A percentile compares a stretch with the other conserved stretches of the same genome.
Evolutionary conservation across 164 flowering plant species (phyloP).

Genomic region (Piper longum): DNA sequence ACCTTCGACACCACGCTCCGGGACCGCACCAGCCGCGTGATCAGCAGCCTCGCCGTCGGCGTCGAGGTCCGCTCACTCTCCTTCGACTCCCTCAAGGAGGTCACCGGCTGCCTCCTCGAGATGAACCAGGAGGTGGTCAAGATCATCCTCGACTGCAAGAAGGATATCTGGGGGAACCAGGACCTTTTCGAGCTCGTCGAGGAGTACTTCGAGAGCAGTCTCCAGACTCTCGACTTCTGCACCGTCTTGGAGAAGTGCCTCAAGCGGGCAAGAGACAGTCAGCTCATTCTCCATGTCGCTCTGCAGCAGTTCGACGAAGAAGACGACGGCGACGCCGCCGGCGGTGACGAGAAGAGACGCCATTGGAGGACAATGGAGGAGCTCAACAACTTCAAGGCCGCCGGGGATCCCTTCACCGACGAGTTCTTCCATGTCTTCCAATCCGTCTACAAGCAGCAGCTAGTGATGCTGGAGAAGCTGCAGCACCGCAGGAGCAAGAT

Average conservation of each 20-base stretch:
- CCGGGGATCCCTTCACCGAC: constrained; percentile 56
- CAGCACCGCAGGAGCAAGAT: constrained; percentile 41
- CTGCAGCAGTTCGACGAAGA: constrained; percentile 46
- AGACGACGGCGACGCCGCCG: constrained; percentile 9
- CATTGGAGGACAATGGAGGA: constrained; percentile 37
- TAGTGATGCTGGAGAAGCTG: constrained; percentile 44
- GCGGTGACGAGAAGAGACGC: constrained; percentile 3
- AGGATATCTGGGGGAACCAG: constrained; percentile 56
- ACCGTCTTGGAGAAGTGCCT: constrained; percentile 52
- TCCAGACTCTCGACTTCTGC: constrained; percentile 62
- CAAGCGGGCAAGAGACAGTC: constrained; percentile 51
- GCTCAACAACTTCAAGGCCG: constrained; percentile 41
- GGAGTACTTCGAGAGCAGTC: constrained; percentile 66
- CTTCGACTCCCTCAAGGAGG: constrained; percentile 48
- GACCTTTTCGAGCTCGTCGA: constrained; percentile 53
- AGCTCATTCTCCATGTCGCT: constrained; percentile 45
- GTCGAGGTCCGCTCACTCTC: constrained; percentile 46
- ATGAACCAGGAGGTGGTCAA: constrained; percentile 69
- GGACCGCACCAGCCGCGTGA: constrained; percentile 37
- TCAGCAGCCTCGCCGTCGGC: constrained; percentile 39
- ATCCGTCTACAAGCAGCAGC: constrained; percentile 43
- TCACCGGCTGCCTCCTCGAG: constrained; percentile 50
- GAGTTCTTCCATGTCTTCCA: constrained; percentile 47
- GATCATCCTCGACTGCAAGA: constrained; percentile 42
- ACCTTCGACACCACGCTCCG: constrained; percentile 42